Base-by-base conservation (phyloP, 495 filamentous ascomycete genomes). In the Penicillium salamii region DNA sequence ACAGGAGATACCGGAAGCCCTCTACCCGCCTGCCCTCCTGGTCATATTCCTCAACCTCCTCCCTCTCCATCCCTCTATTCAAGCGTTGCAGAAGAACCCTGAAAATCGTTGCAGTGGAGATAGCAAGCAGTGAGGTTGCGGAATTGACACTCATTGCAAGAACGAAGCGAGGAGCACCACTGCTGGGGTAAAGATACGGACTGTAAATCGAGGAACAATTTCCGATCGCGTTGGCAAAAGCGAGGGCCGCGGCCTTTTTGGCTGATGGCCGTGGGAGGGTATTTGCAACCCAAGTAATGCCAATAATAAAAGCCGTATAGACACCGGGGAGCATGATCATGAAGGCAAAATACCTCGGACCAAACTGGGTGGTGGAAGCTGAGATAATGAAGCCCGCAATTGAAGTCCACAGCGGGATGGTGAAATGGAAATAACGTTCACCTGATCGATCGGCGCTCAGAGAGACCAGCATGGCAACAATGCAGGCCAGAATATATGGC, bases 211-310 rank as follows among this genome's bases (percentile, higher is more conserved):
- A 69, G 11, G 71, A 67, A 14, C 74, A 50, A 50, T 79, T 79
- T 8, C 72, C 76, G 18, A 77, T 54, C 1, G 70, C 67, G 53
- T 76, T 76, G 1, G 74, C 65, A 37, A 79, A 53, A 0, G 67
- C 77, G 7, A 79, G 54, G 21, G 66, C 62, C 7, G 78, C 64
- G 20, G 71, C 76, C 9, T 73, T 53, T 63, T 80, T 82, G 38
- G 77, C 78, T 7, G 73, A 58, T 0, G 78, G 76, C 6, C 79
- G 70, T 1, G 75, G 74, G 24, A 80, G 72, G n/a, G 75, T 78
- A 44, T 73, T 71, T 11, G 72, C 72, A 1, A 77, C 67, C 80
- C 79, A 83, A 15, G 77, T 69, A 7, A 81, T 56, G 18, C 77
- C 70, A 53, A 82, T 75, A 52, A 26, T 26, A 8, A 26, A 26